These are phyloP conservation scores for Globisporangium alternatum DNA, from an alignment of 352 stramenopile species.

Conservation along the genomic window DNA sequence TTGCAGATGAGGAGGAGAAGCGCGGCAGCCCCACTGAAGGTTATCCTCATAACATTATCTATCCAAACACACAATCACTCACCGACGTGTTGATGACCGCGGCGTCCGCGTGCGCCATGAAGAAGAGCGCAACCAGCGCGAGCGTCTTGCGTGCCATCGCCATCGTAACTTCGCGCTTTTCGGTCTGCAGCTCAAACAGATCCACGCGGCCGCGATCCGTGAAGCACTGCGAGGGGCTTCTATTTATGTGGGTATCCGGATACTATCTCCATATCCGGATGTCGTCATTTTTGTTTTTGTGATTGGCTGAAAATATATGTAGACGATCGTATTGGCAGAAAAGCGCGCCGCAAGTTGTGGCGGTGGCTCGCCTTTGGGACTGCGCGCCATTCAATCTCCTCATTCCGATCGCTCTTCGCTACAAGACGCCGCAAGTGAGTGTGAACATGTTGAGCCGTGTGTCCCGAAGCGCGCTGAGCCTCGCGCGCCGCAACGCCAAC, in stretches of 20 bases:
- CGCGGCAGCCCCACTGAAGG: not conserved
- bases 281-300: not conserved
- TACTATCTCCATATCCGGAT: conserved; percentile 14
- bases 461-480: conserved; percentile 63
- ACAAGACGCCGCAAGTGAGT: not conserved
- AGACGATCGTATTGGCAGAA: conserved; percentile 9
- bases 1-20: not conserved
- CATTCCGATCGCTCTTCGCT: conserved; percentile 12
- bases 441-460: conserved; percentile 64
- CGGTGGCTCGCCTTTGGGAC: not conserved
- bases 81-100: conserved; percentile 78
- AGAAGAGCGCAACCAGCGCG: conserved; percentile 28
- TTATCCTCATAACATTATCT: not conserved
- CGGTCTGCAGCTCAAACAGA: conserved; percentile 10
- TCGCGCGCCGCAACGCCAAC: conserved; percentile 40
- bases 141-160: conserved; percentile 25
- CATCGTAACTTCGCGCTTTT: conserved; percentile 13
- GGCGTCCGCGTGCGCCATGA: conserved; percentile 28
- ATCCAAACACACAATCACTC: not conserved
- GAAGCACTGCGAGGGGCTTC: conserved; percentile 1
- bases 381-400: conserved; percentile 22
- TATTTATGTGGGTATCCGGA: conserved; percentile 18
- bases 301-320: not conserved
- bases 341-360: conserved; percentile 4
- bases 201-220: conserved; percentile 19